Evolutionary conservation across 1,284 basidiomycete genomes (phyloP).

Genomic region (Fomes fomentarius): DNA sequence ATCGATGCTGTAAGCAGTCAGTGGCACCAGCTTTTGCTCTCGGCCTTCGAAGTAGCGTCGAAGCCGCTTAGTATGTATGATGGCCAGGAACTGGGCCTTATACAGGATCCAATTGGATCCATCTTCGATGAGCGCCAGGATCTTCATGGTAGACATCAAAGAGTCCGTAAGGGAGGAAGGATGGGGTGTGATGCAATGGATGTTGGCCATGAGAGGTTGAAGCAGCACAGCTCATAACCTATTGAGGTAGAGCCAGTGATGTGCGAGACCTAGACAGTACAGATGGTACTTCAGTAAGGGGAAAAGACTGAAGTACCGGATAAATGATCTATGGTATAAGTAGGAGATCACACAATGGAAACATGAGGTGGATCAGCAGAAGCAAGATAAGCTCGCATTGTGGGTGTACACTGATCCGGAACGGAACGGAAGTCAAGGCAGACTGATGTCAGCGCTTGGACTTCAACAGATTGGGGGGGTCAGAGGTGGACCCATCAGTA

Average conservation of each 20-base stretch:
- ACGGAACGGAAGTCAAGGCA: no score
- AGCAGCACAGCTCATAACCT: no score
- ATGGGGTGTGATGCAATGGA: no score
- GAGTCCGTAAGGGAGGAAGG: not conserved
- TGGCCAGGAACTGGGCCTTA: conserved; percentile 13
- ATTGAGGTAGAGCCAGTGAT: no score
- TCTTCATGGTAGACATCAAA: conserved; percentile 2
- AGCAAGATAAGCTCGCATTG: not conserved
- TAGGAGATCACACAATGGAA: not conserved
- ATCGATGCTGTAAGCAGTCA: conserved; percentile 10
- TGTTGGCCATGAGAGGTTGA: no score
- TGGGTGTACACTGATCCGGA: not conserved
- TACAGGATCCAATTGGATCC: conserved; percentile 19
- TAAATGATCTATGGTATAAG: not conserved
- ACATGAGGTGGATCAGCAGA: not conserved
- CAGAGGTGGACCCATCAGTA: no score
- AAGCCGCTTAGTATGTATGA: conserved; percentile 12
- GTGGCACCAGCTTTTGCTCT: not conserved
- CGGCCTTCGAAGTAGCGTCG: conserved; percentile 14
- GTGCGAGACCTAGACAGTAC: no score
- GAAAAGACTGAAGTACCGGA: not conserved
- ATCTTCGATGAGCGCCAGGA: conserved; percentile 11
- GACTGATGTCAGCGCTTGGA: not conserved
- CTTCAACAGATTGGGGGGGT: no score
- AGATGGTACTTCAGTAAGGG: no score